These are phyloP conservation scores for Paspalum notatum DNA, from an alignment of 176 grass and related monocot species.

Conservation along the genomic window DNA sequence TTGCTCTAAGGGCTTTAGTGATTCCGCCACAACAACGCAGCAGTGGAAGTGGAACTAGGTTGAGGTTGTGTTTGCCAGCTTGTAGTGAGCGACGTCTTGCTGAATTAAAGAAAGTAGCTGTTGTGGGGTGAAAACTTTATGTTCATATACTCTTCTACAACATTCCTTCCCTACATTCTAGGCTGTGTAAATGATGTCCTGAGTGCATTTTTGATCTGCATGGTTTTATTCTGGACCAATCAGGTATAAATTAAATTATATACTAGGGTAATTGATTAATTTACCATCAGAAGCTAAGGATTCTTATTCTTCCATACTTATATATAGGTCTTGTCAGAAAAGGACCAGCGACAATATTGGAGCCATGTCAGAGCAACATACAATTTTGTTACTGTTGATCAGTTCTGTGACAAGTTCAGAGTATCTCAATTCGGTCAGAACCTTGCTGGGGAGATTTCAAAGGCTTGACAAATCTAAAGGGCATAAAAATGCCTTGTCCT, in stretches of 20 bases:
- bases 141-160: no score
- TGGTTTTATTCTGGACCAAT: not conserved
- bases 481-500: conserved; percentile 59
- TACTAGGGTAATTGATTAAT: not conserved
- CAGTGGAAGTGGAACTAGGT: no score
- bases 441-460: conserved; percentile 51
- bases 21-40: no score
- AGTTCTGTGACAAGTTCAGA: conserved; percentile 62
- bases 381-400: conserved; percentile 61
- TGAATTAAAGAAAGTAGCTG: no score
- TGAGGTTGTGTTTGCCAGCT: no score
- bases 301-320: conserved; percentile 1
- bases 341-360: conserved; percentile 86
- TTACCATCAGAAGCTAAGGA: conserved; percentile 20
- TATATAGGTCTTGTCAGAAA: conserved; percentile 67
- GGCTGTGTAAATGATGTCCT: no score
- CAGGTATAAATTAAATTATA: not conserved
- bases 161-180: no score
- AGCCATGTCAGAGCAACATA: conserved; percentile 43
- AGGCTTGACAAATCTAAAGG: conserved; percentile 47
- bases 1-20: no score
- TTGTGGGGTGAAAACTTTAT: no score
- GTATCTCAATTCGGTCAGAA: conserved; percentile 52
- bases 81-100: no score
- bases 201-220: no score